Evolutionary conservation across 352 stramenopile species (phyloP), one percentile per base, ranked within the genome.

Genomic region (Pythium aquatile): DNA sequence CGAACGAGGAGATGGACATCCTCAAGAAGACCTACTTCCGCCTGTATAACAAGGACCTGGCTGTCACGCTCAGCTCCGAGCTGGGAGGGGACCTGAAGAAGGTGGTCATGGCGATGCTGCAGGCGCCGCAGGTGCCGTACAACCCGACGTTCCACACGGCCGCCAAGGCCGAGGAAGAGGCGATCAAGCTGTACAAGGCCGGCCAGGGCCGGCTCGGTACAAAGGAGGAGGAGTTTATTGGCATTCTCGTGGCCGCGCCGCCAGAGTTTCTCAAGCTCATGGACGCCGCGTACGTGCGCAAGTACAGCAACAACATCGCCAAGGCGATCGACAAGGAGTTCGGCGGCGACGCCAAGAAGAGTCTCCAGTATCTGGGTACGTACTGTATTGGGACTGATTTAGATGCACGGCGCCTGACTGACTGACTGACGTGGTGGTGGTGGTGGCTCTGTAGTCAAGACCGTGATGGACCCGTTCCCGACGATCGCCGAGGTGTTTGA

Each of bases 301-400:
- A 92, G 77, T 87, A 92, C 73, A 87, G 77, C 68, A 88, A 92
- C 68, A 87, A 87, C 58, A 87, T 94, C 53, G 74, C 72, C 28
- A 87, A 89, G 57, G 85, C 85, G 3, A 68, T 94, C 8, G 78
- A 94, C 37, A 92, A 88, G 63, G 85, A 94, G 68, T 94, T 94
- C 51, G 88, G 83, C 39, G 85, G 85, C 5, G 79, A 91, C 54
- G 85, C 85, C 39, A 88, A 90, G 73, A 81, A 78, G 37, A 79
- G 68, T 62, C 80, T 94, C 30, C 78, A 78, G 52, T 88, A 85
- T 52, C 63, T 90, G 75, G 35, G 35, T 40, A 14, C 35, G 35
- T 40, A 3, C 11, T 9, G 35, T n/a, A n/a, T n/a, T n/a, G n/a
- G n/a, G n/a, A n/a, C n/a, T n/a, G n/a, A n/a, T n/a, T n/a, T n/a